Base-by-base conservation (phyloP, 768 basidiomycete genomes). In the Russula sp. region DNA sequence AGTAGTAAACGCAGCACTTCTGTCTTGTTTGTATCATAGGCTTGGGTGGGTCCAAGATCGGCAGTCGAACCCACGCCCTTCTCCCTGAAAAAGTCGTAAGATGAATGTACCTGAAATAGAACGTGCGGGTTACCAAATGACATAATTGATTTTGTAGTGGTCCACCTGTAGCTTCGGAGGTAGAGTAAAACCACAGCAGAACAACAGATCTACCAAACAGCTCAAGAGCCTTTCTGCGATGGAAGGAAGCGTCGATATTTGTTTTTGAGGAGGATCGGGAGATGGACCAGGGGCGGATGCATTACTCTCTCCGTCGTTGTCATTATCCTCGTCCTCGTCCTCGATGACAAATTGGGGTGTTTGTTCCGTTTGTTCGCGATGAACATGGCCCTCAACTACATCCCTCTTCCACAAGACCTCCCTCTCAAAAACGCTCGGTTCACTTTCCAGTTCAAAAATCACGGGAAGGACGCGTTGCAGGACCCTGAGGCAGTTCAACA, bases 101-200 rank as follows among this genome's bases (percentile, higher is more conserved):
- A 46, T 22, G 5, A 30, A 38, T 9, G 18, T 8, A 7, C 22
- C 62, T 16, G 7, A 66, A 5, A 36, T 56, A 53, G 34, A 20
- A n/a, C 20, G 26, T 18, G 49, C 28, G 8, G 28, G 7, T 59
- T 73, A 92, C 92, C 93, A 96, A 60, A 95, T 95, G 26, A 90
- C 79, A 78, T 94, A 89, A 73, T 89, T 87, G 51, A 94, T 87
- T 73, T 91, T 89, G 73, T 91, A 84, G 69, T 88, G 87, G 71
- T 90, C 87, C 54, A 86, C 82, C 72, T 91, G 88, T 51, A 89
- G 78, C 73, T 83, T 84, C 32, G 81, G 82, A 10, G 96, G 92
- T 10, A 98, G 77, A 0, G 94, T 96, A 70, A 98, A 97, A 14
- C 92, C 94, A 69, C 92, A 95, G 72, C 93, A 94, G 74, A 96